Base-by-base conservation (phyloP, 2,329 filamentous ascomycete genomes). In the Cadophora luteo-olivacea region DNA sequence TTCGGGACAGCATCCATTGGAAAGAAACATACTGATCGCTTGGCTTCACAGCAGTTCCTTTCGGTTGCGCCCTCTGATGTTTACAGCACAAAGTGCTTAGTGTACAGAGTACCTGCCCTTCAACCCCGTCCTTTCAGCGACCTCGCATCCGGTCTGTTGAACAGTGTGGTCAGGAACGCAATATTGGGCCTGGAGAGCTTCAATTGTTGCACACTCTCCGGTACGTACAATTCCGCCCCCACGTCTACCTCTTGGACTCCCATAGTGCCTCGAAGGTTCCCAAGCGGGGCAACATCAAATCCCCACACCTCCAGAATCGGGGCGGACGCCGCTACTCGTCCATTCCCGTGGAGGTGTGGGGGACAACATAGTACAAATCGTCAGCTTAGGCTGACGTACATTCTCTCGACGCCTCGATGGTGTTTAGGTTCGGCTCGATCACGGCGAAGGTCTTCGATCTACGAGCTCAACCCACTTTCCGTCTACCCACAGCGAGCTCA, bases 321-420 rank as follows among this genome's bases (percentile, higher is more conserved):
- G 25, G 5, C 29, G 16, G 52, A 4, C 16, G 14, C 12, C 6
- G 19, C 3, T 8, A 1, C n/a, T 55, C 24, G 24, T 29, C 24
- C 25, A 24, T 8, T 19, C 29, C 25, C 52, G 29, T 19, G 19
- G 52, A 6, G 52, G 25, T 55, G 25, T 55, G 52, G 52, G 52
- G 52, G 25, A 55, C 52, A 55, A 8, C 0, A 19, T 14, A 33
- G 52, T 55, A 55, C 52, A 55, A 55, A 55, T 55, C 52, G 52
- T 55, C 52, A 33, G 52, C 52, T 55, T 55, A 55, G 16, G 52
- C 52, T 33, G 25, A 55, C 52, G 52, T 55, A n/a, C 33, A 29
- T 55, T 19, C 4, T 33, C 29, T 55, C 25, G 19, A 55, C 52
- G 19, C 52, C 52, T 55, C 29, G 16, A 55, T 55, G 52, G 14